Conservation (phyloP, 192 early-diverging fungal species). For the Coemansia sp. region DNA sequence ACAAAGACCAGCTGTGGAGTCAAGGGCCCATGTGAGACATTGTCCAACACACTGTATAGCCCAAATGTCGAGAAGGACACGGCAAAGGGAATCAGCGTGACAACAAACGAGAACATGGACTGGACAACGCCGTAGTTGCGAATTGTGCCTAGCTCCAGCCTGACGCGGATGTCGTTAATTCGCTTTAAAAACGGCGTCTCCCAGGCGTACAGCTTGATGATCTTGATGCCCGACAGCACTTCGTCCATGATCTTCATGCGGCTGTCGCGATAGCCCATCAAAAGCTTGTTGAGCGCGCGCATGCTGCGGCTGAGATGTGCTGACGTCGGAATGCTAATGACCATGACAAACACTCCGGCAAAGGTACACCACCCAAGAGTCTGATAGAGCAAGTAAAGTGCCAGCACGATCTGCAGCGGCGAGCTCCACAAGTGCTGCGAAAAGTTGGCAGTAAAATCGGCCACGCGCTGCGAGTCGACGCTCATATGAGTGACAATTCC, state of each 20-base stretch:
- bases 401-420: slow-evolving; percentile 78
- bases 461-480: slow-evolving; percentile 68
- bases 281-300: slow-evolving; percentile 75
- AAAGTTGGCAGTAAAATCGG: slow-evolving; percentile 66
- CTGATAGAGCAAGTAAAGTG: slow-evolving; percentile 75
- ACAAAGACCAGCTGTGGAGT: slow-evolving; percentile 54
- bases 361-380: slow-evolving; percentile 82
- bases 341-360: slow-evolving; percentile 82
- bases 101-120: slow-evolving; percentile 37
- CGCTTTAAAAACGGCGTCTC: slow-evolving; percentile 54
- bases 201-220: slow-evolving; percentile 73
- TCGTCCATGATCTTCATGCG: slow-evolving; percentile 71
- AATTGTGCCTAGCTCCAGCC: slow-evolving; percentile 42
- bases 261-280: slow-evolving; percentile 70
- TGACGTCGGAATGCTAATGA: slow-evolving; percentile 84
- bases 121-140: slow-evolving; percentile 35
- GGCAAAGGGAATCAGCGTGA: slow-evolving; percentile 42
- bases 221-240: slow-evolving; percentile 60
- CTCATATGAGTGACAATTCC: slow-evolving; percentile 77
- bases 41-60: slow-evolving; percentile 35
- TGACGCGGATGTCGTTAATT: slow-evolving; percentile 37
- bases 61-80: slow-evolving; percentile 52
- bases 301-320: slow-evolving; percentile 65
- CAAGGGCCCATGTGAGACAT: slow-evolving; percentile 42
- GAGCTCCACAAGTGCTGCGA: slow-evolving; percentile 79